phyloP scores from a whole-genome alignment of 2,329 filamentous ascomycete genomes.

The Talaromyces islandicus region DNA sequence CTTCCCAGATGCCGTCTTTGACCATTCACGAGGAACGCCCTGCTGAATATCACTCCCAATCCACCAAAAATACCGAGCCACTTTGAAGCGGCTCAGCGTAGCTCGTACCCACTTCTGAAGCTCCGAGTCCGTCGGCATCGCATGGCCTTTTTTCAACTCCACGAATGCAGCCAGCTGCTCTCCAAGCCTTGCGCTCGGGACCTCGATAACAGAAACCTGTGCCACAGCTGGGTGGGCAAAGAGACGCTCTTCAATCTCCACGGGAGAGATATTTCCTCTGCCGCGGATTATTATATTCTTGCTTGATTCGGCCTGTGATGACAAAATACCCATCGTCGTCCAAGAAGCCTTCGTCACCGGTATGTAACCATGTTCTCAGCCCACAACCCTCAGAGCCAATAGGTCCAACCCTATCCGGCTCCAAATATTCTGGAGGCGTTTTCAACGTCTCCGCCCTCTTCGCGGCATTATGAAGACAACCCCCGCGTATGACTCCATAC shows the following conservation, averaged over 20 bases:
- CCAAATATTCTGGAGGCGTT: not conserved
- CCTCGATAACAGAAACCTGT: slow-evolving; percentile 12
- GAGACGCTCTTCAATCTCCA: slow-evolving; percentile 65
- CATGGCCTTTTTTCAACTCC: not conserved
- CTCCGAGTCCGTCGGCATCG: not conserved
- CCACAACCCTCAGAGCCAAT: not conserved
- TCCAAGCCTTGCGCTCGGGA: not conserved
- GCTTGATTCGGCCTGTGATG: slow-evolving; percentile 67
- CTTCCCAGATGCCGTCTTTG: not conserved
- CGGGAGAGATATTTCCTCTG: slow-evolving; percentile 63
- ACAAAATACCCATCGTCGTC: slow-evolving; percentile 56
- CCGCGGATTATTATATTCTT: slow-evolving; percentile 72
- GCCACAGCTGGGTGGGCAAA: slow-evolving; percentile 53
- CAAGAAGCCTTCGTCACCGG: slow-evolving; percentile 42
- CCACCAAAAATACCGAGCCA: not conserved
- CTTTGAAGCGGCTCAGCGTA: not conserved
- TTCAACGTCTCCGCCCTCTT: not conserved
- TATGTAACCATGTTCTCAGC: not conserved
- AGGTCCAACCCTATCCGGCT: not conserved
- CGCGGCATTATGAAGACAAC: not conserved
- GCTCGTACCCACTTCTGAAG: not conserved
- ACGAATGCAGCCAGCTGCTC: not conserved
- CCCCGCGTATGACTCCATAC: not conserved
- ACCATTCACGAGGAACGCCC: not conserved
- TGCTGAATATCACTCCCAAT: not conserved